These are phyloP conservation scores for Eutypa lata DNA, from an alignment of 2,329 filamentous ascomycete species.

Conservation along the genomic window DNA sequence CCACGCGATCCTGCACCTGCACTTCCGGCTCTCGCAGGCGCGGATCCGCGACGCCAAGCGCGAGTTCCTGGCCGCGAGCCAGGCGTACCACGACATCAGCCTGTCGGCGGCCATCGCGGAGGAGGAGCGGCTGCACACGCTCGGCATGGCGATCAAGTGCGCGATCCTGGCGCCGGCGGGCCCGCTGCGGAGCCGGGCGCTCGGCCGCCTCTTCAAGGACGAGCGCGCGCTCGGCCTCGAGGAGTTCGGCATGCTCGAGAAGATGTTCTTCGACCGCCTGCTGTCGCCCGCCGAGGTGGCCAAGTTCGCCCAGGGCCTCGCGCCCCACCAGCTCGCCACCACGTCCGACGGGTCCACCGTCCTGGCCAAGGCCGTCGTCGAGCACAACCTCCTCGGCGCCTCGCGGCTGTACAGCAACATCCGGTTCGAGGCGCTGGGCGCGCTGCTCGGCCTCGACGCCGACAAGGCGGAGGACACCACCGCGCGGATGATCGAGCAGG, in stretches of 20 bases:
- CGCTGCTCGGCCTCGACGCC: slow-evolving; percentile 72
- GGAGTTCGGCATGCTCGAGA: slow-evolving; percentile 88
- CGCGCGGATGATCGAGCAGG: slow-evolving; percentile 93
- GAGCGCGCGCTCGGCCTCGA: slow-evolving; percentile 73
- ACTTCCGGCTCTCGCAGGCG: slow-evolving; percentile 89
- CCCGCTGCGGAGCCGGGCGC: slow-evolving; percentile 72
- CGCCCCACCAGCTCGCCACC: slow-evolving; percentile 84
- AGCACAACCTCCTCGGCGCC: slow-evolving; percentile 89
- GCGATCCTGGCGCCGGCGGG: slow-evolving; percentile 90
- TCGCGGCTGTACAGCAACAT: slow-evolving; percentile 80
- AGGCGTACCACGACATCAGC: slow-evolving; percentile 85
- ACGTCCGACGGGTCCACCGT: slow-evolving; percentile 92
- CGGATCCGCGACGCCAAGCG: slow-evolving; percentile 89
- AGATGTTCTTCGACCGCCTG: slow-evolving; percentile 92
- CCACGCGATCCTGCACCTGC: slow-evolving; percentile 69
- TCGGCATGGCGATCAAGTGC: slow-evolving; percentile 85
- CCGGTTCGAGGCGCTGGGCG: slow-evolving; percentile 69
- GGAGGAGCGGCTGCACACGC: slow-evolving; percentile 77
- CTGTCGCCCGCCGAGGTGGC: slow-evolving; percentile 79
- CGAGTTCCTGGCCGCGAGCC: slow-evolving; percentile 82
- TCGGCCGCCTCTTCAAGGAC: slow-evolving; percentile 89
- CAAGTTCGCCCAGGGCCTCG: slow-evolving; percentile 76
- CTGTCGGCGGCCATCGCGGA: slow-evolving; percentile 77
- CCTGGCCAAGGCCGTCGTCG: slow-evolving; percentile 86
- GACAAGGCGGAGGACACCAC: slow-evolving; percentile 88